phyloP scores from a whole-genome alignment of 2,329 filamentous ascomycete species.

The Cladosporium oxysporum region DNA sequence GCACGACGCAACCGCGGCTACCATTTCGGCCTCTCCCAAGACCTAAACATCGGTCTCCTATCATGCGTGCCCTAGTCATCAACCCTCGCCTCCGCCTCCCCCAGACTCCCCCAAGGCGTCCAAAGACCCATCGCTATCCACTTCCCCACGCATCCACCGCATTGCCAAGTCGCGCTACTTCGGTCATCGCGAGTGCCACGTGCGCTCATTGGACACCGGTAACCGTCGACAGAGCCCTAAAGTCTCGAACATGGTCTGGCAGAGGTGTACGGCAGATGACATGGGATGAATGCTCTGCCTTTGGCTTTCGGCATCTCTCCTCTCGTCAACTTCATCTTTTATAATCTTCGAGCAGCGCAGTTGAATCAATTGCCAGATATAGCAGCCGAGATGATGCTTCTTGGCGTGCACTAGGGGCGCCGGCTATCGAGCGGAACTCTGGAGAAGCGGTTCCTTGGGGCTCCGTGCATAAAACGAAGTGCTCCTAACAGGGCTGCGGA shows the following conservation, averaged over 20 bases:
- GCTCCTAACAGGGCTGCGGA: not conserved
- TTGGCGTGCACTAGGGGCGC: constrained; percentile 10
- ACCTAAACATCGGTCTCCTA: constrained; percentile 1
- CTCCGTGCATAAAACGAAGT: constrained; percentile 5
- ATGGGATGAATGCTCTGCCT: not conserved
- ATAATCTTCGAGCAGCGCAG: not conserved
- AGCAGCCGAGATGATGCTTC: constrained; percentile 12
- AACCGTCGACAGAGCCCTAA: constrained; percentile 1
- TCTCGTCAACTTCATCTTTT: not conserved
- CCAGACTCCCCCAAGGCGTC: not conserved
- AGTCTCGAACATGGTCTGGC: not conserved
- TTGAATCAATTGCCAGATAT: not conserved
- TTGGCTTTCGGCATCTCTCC: not conserved
- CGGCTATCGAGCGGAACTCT: constrained; percentile 1
- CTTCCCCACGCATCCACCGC: not conserved
- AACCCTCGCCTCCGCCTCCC: not conserved
- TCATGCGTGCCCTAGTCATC: not conserved
- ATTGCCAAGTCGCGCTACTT: not conserved
- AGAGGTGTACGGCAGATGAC: not conserved
- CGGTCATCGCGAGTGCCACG: not conserved
- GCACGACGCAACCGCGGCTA: not conserved
- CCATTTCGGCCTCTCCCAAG: not conserved
- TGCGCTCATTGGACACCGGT: not conserved
- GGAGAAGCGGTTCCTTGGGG: not conserved
- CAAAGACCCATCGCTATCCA: not conserved